Evolutionary conservation across 148 eudicot species (phyloP), one percentile per base, ranked within the genome.

Genomic region (Cornus kousa): DNA sequence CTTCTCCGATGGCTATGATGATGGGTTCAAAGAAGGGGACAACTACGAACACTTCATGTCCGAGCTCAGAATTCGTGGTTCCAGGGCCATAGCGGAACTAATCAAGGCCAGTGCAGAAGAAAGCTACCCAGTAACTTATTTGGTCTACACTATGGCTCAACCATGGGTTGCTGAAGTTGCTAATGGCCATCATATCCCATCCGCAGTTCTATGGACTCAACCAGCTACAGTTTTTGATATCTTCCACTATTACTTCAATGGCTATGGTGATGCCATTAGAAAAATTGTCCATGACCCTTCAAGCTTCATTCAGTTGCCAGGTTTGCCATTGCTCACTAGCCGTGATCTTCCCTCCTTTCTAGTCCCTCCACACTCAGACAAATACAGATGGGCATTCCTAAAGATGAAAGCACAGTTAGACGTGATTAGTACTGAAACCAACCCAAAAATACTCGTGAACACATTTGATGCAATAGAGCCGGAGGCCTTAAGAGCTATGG

Each of bases 81-180:
- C 90, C 8, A 67, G 72, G 68, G 79, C 79, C 33, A n/a, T 87
- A 1, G 68, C 72, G n/a, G 68, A 80, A 5, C 80, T 80, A 24
- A 72, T 89, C 37, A 24, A 33, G 0, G 53, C 79, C 0, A 55
- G 64, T 4, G 43, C 64, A 1, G 66, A 77, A 12, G 74, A 79
- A 17, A 87, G 82, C 74, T 75, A 65, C 17, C 91, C 86, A 0
- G 76, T 86, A 48, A 67, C 72, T 12, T 81, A 79, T 43, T 68
- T 91, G 62, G 81, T 89, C 12, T 89, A 91, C 82, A 72, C 74
- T 7, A 70, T 79, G 28, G 73, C 82, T 28, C 71, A 87, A 9
- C 84, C 89, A 1, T 87, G 92, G 89, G 94, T 77, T 1, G 85
- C 90, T 20, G 68, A 60, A 46, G 85, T 83, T 60, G 87, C 91